Evolutionary conservation across 2,329 filamentous ascomycete genomes (phyloP), one percentile per base, ranked within the genome.

Genomic region (Aspergillus sp.): DNA sequence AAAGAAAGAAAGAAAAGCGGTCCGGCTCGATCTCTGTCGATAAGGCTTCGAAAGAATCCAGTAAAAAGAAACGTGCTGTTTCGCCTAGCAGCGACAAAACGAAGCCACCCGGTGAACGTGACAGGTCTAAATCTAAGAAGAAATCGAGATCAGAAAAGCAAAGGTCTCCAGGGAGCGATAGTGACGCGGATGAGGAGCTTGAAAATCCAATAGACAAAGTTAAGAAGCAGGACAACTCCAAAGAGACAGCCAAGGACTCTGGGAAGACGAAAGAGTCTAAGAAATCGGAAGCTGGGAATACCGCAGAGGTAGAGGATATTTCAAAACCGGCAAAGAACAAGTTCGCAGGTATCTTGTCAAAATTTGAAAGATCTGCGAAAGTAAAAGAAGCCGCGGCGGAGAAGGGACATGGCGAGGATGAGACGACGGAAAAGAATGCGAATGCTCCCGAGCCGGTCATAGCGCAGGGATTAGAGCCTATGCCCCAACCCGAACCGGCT

Each of bases 401-500:
- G 25, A 54, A 61, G 31, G 37, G 59, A 48, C 43, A 61, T 17
- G 60, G 63, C 14, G 51, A 63, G 27, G 51, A 65, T 9, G 45
- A 57, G 14, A 51, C 59, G 23, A 41, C 53, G 19, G 39, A 52
- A 19, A 57, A 37, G 25, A 57, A 46, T 14, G 35, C 50, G 44
- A 55, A 47, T 49, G 56, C 61, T 27, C 67, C 66, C 14, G 69
- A 73, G 57, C 65, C 73, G 39, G 67, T 76, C 7, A 61, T 72
- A 55, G 71, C 71, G 11, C 62, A 73, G 70, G 91, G 90, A 21
- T 80, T 98, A 1, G 86, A 89, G 56, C 92, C 91, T 6, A 79
- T 96, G 19, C 92, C 92, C 7, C 92, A 96, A 65, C 92, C 72
- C 19, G 70, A 72, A 52, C 84, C 84, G 0, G 80, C 85, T 1